A percentile compares a stretch with the other conserved stretches of the same genome.
Evolutionary conservation across 1,139 yeast species (phyloP).

Genomic region (Debaryomyces sp.): DNA sequence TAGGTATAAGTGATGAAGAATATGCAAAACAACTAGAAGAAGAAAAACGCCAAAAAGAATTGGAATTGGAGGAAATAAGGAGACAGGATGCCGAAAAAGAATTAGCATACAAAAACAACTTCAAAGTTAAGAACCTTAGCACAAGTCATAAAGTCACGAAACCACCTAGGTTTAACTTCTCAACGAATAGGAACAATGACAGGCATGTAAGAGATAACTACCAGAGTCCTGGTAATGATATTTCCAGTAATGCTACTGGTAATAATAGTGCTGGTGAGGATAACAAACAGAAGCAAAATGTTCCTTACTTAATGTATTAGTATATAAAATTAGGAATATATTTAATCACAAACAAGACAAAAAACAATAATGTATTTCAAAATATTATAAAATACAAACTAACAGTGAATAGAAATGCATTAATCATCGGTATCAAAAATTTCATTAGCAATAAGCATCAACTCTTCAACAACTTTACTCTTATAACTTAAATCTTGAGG

Average conservation of each 20-base stretch:
- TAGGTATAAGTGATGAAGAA: conserved; percentile 48
- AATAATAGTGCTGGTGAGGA: neutral
- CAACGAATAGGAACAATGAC: conserved; percentile 7
- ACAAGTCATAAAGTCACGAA: conserved; percentile 27
- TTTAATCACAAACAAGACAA: neutral
- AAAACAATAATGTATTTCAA: neutral
- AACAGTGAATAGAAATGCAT: neutral
- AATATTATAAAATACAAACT: neutral
- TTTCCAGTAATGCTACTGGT: conserved; percentile 1
- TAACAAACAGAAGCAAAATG: conserved; percentile 12
- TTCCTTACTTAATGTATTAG: conserved; percentile 20
- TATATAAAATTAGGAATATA: neutral
- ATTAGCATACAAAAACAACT: conserved; percentile 26
- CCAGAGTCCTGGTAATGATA: neutral
- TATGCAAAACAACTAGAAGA: conserved; percentile 28
- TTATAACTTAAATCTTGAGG: conserved; percentile 82
- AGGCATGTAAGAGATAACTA: neutral
- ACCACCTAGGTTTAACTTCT: conserved; percentile 36
- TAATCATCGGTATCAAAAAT: conserved; percentile 75
- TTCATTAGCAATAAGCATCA: conserved; percentile 80
- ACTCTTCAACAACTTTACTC: conserved; percentile 80
- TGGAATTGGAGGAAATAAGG: conserved; percentile 11
- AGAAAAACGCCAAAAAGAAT: conserved; percentile 15
- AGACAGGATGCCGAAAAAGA: conserved; percentile 15
- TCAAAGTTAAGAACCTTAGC: conserved; percentile 29